phyloP scores from a whole-genome alignment of 163 green algal species.

The Scenedesmus sp. region DNA sequence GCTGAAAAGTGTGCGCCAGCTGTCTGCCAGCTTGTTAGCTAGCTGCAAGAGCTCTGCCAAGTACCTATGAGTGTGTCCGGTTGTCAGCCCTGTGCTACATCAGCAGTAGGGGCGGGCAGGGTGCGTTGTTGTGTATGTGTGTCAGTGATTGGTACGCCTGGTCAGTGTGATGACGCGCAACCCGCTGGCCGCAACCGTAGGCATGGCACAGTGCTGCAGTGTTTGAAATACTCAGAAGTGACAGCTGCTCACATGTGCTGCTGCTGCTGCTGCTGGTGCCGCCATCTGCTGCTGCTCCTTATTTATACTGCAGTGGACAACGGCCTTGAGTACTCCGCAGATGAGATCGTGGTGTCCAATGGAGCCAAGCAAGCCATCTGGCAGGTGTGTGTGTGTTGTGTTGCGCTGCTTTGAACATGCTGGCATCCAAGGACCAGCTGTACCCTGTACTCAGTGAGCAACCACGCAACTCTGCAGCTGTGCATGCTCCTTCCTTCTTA shows the following conservation, averaged over 20 bases:
- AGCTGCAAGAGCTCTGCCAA: no score
- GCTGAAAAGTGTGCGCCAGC: conserved; percentile 57
- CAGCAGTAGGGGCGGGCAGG: no score
- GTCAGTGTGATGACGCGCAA: no score
- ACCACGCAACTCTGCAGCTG: no score
- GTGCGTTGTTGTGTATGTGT: not conserved
- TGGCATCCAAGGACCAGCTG: no score
- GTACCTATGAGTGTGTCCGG: no score
- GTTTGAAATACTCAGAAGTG: not conserved
- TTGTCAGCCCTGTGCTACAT: no score
- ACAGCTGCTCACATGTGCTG: not conserved
- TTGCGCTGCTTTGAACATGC: no score
- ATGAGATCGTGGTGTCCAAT: conserved; percentile 95
- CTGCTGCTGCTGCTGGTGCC: not conserved
- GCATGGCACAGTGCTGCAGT: not conserved
- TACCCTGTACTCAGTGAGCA: no score
- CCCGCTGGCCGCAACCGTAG: no score
- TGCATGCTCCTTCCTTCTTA: no score
- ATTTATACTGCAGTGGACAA: conserved; percentile 81
- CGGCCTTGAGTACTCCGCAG: conserved; percentile 79
- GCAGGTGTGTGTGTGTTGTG: conserved; percentile 66
- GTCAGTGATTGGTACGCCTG: not conserved
- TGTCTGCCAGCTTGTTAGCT: no score
- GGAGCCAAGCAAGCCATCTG: conserved; percentile 98
- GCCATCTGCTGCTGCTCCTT: not conserved